Evolutionary conservation across 495 filamentous ascomycete species (phyloP), one percentile per base, ranked within the genome.

Genomic region (Pyronema omphalodes): DNA sequence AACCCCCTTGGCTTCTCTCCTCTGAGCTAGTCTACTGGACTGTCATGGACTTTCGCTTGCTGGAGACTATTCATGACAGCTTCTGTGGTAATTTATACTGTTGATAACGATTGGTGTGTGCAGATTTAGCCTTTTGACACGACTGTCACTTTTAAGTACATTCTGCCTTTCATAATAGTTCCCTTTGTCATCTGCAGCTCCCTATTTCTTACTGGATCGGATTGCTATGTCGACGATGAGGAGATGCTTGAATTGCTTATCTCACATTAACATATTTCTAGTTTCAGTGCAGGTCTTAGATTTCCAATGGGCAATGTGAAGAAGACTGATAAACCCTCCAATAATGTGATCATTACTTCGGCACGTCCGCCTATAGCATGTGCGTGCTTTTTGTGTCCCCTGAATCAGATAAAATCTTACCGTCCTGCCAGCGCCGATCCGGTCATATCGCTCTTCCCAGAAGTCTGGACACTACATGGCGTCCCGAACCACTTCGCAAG

Each of bases 341-440:
- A 49, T 23, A 49, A 34, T 49, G 46, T 50, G 9, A 36, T 34
- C 47, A 19, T 50, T 50, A 50, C 47, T 36, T 50, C 47, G 29
- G 3, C 35, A 12, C 47, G 23, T 34, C 29, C 47, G 3, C 11
- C 47, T 11, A 50, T 11, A 35, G 29, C 47, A 35, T 23, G 47
- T 50, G 29, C 3, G 5, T 9, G 11, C 19, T 29, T 29, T 29
- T 41, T 12, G 39, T 41, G 15, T 41, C 44, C 44, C 17, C 47
- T 36, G 47, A 36, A 50, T 50, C 29, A 19, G 47, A 50, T 50
- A 50, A 50, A 50, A 14, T 50, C 47, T 50, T 23, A 50, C 47
- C 18, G 19, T 50, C 47, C 6, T 36, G 15, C 29, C 47, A 50
- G 47, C 47, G 29, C 11, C 47, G 47, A 50, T 50, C 47, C 17